Percentiles rank a stretch among this genome's conserved stretches.
These are phyloP conservation scores for Coffea eugenioides DNA, from an alignment of 257 asterid species.

Conservation along the genomic window DNA sequence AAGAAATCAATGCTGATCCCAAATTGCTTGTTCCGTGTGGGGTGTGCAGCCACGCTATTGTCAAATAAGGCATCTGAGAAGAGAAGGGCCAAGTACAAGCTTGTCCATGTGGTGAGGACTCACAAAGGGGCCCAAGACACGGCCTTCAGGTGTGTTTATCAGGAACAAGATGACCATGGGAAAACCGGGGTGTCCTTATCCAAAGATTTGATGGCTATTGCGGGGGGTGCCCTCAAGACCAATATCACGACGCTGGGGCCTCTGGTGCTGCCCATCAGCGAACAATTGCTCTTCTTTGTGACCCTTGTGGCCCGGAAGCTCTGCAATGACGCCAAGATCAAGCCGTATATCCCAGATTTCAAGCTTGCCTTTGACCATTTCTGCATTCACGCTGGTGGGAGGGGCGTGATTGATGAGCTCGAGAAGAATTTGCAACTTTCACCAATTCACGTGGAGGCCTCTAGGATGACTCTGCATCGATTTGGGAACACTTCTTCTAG, in stretches of 20 bases:
- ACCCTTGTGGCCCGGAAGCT: conserved; percentile 24
- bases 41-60: conserved; percentile 31
- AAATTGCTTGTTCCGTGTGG: conserved; percentile 44
- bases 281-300: conserved; percentile 31
- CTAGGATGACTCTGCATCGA: conserved; percentile 41
- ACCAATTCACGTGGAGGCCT: conserved; percentile 35
- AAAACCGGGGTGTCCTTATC: conserved; percentile 40
- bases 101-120: conserved; percentile 33
- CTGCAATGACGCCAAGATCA: conserved; percentile 9
- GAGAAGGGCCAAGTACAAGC: conserved; percentile 33
- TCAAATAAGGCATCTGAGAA: conserved; percentile 30
- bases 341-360: conserved; percentile 43
- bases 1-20: conserved; percentile 43
- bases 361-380: conserved; percentile 43
- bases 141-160: conserved; percentile 35
- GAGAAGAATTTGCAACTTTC: conserved; percentile 35
- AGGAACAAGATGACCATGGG: conserved; percentile 32
- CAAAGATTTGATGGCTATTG: conserved; percentile 38
- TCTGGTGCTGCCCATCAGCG: conserved; percentile 37
- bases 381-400: conserved; percentile 49
- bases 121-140: conserved; percentile 33
- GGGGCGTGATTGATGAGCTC: conserved; percentile 43
- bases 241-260: conserved; percentile 48
- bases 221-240: conserved; percentile 34
- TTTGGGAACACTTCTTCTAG: conserved; percentile 51